A percentile compares a stretch with the other conserved stretches of the same genome.
These are phyloP conservation scores for Penicillium psychrofluorescens DNA, from an alignment of 495 filamentous ascomycete genomes.

Conservation along the genomic window DNA sequence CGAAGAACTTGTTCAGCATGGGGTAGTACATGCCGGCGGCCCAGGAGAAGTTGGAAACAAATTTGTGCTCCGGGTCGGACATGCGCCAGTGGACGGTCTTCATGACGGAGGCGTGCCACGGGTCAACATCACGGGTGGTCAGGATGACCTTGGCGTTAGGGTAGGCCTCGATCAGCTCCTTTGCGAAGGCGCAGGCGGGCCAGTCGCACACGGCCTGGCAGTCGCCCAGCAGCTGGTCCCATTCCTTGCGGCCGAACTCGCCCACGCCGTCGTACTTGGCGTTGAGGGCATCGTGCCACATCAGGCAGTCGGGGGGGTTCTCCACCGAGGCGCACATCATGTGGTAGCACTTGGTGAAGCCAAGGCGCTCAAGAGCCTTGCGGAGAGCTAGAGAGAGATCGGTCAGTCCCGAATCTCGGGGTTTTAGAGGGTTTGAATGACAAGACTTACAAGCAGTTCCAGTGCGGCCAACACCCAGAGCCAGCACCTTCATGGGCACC, in stretches of 20 bases:
- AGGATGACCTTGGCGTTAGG: constrained; percentile 64
- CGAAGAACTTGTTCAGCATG: constrained; percentile 54
- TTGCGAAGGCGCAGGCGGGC: constrained; percentile 58
- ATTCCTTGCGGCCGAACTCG: constrained; percentile 55
- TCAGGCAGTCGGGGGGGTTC: constrained; percentile 49
- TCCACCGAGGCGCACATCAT: constrained; percentile 59
- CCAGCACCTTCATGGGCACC: constrained; percentile 60
- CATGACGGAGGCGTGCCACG: constrained; percentile 50
- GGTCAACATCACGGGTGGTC: constrained; percentile 53
- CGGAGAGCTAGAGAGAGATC: constrained; percentile 40
- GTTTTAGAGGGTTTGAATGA: neutral
- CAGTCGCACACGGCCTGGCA: constrained; percentile 62
- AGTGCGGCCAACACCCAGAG: constrained; percentile 56
- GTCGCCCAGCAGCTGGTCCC: constrained; percentile 60
- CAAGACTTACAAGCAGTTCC: constrained; percentile 54
- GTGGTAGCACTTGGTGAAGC: constrained; percentile 58
- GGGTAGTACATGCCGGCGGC: constrained; percentile 52
- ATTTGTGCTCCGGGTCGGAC: constrained; percentile 46
- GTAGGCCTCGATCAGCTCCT: constrained; percentile 62
- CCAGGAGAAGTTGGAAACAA: constrained; percentile 47
- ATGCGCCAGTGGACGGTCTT: constrained; percentile 48
- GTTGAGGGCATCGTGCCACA: constrained; percentile 59
- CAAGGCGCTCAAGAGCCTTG: constrained; percentile 51
- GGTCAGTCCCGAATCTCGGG: constrained; percentile 5
- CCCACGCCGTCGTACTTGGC: constrained; percentile 58